phyloP scores from a whole-genome alignment of 805 yeast genomes.

The Nakazawaea molendinolei region DNA sequence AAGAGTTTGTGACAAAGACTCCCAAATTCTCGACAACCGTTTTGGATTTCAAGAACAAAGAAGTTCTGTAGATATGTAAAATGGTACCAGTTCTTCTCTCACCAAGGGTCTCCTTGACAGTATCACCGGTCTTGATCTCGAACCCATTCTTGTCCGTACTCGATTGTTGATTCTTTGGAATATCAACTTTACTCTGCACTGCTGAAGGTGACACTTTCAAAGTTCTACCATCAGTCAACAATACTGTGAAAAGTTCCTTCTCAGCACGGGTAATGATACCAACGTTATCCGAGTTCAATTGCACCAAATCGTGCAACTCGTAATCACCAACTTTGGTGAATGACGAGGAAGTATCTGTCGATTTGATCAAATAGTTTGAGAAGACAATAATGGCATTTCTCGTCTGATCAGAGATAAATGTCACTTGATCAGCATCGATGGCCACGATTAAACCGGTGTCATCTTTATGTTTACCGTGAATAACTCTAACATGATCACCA shows the following conservation, averaged over 20 bases:
- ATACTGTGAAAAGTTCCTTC: constrained; percentile 73
- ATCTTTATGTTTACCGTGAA: constrained; percentile 85
- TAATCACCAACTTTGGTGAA: constrained; percentile 70
- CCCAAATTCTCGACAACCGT: constrained; percentile 82
- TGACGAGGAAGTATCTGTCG: constrained; percentile 74
- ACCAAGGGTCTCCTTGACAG: constrained; percentile 78
- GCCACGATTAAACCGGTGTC: constrained; percentile 92
- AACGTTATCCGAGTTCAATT: constrained; percentile 75
- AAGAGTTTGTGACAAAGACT: constrained; percentile 74
- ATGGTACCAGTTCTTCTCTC: constrained; percentile 87
- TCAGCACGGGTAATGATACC: constrained; percentile 91
- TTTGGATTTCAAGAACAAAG: constrained; percentile 74
- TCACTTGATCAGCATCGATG: constrained; percentile 77
- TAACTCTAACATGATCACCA: constrained; percentile 94
- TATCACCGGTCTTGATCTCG: constrained; percentile 84
- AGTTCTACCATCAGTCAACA: constrained; percentile 77
- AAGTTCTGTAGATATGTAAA: constrained; percentile 76
- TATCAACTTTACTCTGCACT: constrained; percentile 70
- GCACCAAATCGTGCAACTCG: constrained; percentile 85
- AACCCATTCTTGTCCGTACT: constrained; percentile 84
- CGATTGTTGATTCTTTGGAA: constrained; percentile 60
- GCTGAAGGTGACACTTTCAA: constrained; percentile 69
- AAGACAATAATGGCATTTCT: constrained; percentile 86
- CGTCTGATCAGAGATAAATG: constrained; percentile 84
- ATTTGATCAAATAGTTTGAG: constrained; percentile 83